Evolutionary conservation across 352 stramenopile genomes (phyloP), one percentile per base, ranked within the genome.

Genomic region (Saprolegnia parasitica): DNA sequence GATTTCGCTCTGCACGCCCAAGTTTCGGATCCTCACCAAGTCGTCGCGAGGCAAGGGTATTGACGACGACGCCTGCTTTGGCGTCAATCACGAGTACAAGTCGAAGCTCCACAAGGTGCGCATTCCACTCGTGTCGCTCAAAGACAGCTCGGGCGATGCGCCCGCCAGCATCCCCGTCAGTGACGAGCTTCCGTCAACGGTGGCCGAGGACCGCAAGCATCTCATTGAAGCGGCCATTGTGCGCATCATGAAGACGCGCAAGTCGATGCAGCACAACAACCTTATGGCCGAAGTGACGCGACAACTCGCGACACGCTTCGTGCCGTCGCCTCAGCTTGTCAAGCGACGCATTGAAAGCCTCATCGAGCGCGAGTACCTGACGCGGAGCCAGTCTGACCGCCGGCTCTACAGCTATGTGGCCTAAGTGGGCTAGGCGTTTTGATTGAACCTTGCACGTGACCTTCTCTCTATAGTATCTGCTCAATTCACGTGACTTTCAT

Each of bases 281-380:
- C 72, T 98, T 58, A 95, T 98, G 67, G 85, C 83, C 23, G 93
- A 98, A 76, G 81, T 97, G 23, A 94, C 88, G 20, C 79, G 81
- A 6, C 87, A 96, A 67, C 91, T 96, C 77, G 78, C 77, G 16
- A 77, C 93, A 24, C 89, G 96, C 56, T 99, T 99, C 77, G 86
- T 93, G 5, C 96, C 96, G 18, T 82, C 91, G 23, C 94, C 94
- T 4, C 87, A 98, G 66, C 92, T 98, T 65, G 96, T 99, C 79
- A 99, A 99, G 86, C 96, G 98, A 67, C 86, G 97, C 47, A 98
- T 99, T 67, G 97, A 99, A 78, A 97, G 90, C 71, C 86, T 99
- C 20, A 99, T 99, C 72, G 97, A 99, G 74, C 87, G 97, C 61
- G 97, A 99, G 77, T 99, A 99, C 79, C 80, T 99, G 49, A 93